Conservation (phyloP, 164 flowering plant species). For the grape (Vitis vinifera) region ASM3070453v1 NC_081818.1:24760001-24760500, state of each 20-base stretch:
- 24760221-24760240: no score
- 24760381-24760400: slow-evolving; percentile 80
- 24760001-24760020: no score
- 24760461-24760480: slow-evolving; percentile 61
- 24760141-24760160: no score
- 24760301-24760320: neutral
- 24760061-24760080: no score
- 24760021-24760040: no score
- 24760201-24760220: no score
- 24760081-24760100: no score
- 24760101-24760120: no score
- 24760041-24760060: no score
- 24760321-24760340: neutral
- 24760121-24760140: no score
- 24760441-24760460: slow-evolving; percentile 94
- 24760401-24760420: slow-evolving; percentile 92
- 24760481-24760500: slow-evolving; percentile 27
- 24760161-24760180: no score
- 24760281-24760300: neutral
- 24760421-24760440: slow-evolving; percentile 82
- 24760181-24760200: no score
- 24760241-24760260: neutral
- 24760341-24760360: neutral
- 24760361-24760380: slow-evolving; percentile 38
- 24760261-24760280: neutral